phyloP scores from a whole-genome alignment of 2,329 filamentous ascomycete genomes.

The Rhynchosporium graminicola region DNA sequence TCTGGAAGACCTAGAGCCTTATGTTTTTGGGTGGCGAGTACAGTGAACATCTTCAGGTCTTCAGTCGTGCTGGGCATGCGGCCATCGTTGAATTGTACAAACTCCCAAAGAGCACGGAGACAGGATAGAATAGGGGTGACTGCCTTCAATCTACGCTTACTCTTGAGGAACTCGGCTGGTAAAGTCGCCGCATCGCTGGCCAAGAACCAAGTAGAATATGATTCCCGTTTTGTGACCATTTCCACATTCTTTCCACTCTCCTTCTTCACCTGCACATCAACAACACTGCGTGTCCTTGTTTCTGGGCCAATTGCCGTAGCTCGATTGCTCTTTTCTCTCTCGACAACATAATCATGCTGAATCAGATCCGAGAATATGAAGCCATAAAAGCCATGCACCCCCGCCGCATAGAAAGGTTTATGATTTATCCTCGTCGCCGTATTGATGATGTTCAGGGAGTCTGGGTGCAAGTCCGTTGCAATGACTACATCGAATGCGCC shows the following conservation, averaged over 20 bases:
- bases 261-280: conserved; percentile 69
- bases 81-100: conserved; percentile 60
- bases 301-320: conserved; percentile 63
- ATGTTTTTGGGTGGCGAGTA: conserved; percentile 75
- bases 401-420: conserved; percentile 85
- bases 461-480: conserved; percentile 81
- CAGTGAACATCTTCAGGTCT: conserved; percentile 76
- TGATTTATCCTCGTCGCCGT: conserved; percentile 77
- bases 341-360: conserved; percentile 84
- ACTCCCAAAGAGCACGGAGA: conserved; percentile 88
- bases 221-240: conserved; percentile 86
- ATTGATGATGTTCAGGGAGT: conserved; percentile 77
- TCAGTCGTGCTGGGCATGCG: conserved; percentile 57
- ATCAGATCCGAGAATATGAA: conserved; percentile 95
- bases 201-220: conserved; percentile 86
- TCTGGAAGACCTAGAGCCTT: conserved; percentile 69
- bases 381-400: conserved; percentile 86
- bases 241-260: conserved; percentile 74
- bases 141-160: conserved; percentile 66
- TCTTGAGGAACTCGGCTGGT: conserved; percentile 66
- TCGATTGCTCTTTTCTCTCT: conserved; percentile 80
- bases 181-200: conserved; percentile 76
- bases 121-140: conserved; percentile 87
- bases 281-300: conserved; percentile 73
- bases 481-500: conserved; percentile 81